Evolutionary conservation across 2,329 filamentous ascomycete genomes (phyloP), one percentile per base, ranked within the genome.

Genomic region (Botrytis deweyae): DNA sequence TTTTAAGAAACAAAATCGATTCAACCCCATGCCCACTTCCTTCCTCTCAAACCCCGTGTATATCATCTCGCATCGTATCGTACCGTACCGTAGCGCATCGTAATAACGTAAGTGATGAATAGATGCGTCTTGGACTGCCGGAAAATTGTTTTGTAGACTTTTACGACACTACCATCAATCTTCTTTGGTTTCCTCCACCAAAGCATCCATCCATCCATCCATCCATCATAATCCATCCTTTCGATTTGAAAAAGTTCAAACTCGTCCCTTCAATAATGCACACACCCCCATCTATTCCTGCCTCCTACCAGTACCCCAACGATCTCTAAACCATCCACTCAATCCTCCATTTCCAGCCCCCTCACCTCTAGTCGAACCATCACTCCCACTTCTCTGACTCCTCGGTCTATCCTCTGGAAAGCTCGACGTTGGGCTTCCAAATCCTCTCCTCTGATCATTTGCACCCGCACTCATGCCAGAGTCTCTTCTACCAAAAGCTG

Each of bases 341-440:
- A 72, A 20, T 7, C 70, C 70, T 25, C 77, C 75, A 4, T 77
- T 59, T 20, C 77, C 77, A 42, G 63, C 67, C n/a, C 55, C 71
- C 40, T 36, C 71, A 40, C 52, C 64, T 64, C 40, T 64, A 33
- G n/a, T 40, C 46, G 70, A 74, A 68, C 46, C 74, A 55, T 80
- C 79, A 74, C 79, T 79, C 25, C 74, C 76, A 64, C 79, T 79
- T 20, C 77, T 77, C n/a, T 78, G 73, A 44, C 65, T 75, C 73
- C 77, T 76, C 29, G 75, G 74, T 38, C 74, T 75, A 40, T 77
- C 74, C 52, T 74, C 70, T 12, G 65, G 40, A 4, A 40, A 55
- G 40, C n/a, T 69, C 20, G 49, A 16, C 3, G 49, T 25, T 29
- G 66, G 42, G n/a, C 66, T 69, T 58, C n/a, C 49, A 58, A 25